These are phyloP conservation scores for Rhododendron ferrugineum DNA, from an alignment of 148 eudicot species.

Conservation along the genomic window DNA sequence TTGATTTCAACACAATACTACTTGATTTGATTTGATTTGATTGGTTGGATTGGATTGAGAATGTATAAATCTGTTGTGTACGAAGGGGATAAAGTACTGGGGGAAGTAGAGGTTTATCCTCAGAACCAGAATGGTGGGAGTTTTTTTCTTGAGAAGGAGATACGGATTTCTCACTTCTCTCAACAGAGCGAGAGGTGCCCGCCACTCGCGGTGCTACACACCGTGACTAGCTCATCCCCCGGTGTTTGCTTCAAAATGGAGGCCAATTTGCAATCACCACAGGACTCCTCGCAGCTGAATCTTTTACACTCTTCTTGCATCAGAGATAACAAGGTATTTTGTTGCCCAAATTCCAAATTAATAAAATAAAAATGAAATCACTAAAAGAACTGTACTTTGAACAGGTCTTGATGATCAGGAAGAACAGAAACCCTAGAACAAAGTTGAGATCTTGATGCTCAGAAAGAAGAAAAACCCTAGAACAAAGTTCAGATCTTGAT, in stretches of 20 bases:
- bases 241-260: constrained; percentile 84
- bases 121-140: constrained; percentile 32
- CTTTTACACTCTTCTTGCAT: constrained; percentile 77
- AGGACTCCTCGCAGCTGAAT: constrained; percentile 51
- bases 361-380: background rate
- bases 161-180: constrained; percentile 62
- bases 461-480: background rate
- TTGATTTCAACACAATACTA: constrained; percentile 12
- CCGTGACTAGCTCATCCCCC: constrained; percentile 31
- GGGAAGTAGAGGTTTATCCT: constrained; percentile 70
- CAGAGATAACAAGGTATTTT: constrained; percentile 91
- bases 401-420: background rate
- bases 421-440: constrained; percentile 1
- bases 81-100: constrained; percentile 70
- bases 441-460: background rate
- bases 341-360: constrained; percentile 16
- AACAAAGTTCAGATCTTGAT: too few relatives aligned
- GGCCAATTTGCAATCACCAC: constrained; percentile 33
- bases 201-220: constrained; percentile 86
- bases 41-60: background rate
- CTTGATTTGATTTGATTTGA: background rate
- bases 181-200: constrained; percentile 84
- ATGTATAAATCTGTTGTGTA: constrained; percentile 57
- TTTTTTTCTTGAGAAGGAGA: constrained; percentile 38
- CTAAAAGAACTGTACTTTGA: background rate